Base-by-base conservation (phyloP, 306 rosid species). In the Castanopsis chinensis region DNA sequence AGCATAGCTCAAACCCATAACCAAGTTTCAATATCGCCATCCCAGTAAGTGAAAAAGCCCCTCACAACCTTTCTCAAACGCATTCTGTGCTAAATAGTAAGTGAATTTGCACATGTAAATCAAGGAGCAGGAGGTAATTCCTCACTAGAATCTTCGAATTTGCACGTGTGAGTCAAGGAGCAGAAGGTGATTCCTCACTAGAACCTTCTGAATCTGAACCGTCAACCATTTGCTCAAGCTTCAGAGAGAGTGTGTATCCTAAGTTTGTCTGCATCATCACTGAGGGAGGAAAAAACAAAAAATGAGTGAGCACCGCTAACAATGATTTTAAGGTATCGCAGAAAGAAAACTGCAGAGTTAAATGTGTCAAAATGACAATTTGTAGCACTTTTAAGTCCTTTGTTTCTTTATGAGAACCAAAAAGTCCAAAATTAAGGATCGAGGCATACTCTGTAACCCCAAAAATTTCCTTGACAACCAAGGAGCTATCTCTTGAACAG, bases 371-470 rank as follows among this genome's bases (percentile, higher is more conserved):
- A 49, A 49, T 49, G 53, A 49, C 14, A 10, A 49, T 49, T 13
- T 10, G 1, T 49, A 12, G 53, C 53, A 12, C 17, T 12, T 2
- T 45, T 70, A 21, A 17, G 30, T 30, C 55, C 58, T 23, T 60
- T 32, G 51, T 35, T 43, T 27, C 28, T 25, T 49, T 6, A 45
- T 30, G 71, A 45, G 33, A 76, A 70, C 63, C 6, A 30, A 76
- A 35, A 77, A 30, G 75, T 35, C 28, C 20, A 72, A 54, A 74
- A 79, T 28, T 27, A 79, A 85, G 80, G 73, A 65, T 69, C 74
- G 80, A 82, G 69, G 72, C 97, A 43, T 91, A 95, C 98, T 92
- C 99, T 76, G 99, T 86, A 74, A 92, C 99, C 32, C 99, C 98
- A 72, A 91, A 95, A 69, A 91, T 95, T 87, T 95, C 98, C 87